Percentiles rank a stretch among this genome's conserved stretches.
phyloP scores from a whole-genome alignment of 2,329 filamentous ascomycete species.

The Malbranchea cinnamomea region DNA sequence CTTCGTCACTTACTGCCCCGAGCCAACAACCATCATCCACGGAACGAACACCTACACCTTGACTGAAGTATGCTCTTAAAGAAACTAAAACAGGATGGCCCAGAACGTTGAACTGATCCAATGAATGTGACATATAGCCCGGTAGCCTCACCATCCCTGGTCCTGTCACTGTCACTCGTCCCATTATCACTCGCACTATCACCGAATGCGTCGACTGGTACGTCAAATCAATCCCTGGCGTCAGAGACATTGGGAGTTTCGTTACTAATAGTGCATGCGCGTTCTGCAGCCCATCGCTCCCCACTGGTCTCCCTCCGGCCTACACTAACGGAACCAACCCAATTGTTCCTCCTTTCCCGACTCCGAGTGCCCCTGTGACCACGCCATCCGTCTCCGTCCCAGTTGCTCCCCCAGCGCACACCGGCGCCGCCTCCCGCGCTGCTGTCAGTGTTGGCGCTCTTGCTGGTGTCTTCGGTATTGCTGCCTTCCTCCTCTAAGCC shows the following conservation, averaged over 20 bases:
- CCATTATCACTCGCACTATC: slow-evolving; percentile 40
- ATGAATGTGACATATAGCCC: slow-evolving; percentile 26
- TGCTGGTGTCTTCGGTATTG: slow-evolving; percentile 38
- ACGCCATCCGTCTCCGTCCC: slow-evolving; percentile 11
- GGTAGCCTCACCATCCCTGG: slow-evolving; percentile 57
- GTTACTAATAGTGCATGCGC: slow-evolving; percentile 7
- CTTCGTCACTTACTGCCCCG: slow-evolving; percentile 60
- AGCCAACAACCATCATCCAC: slow-evolving; percentile 48
- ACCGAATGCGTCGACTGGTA: slow-evolving; percentile 29
- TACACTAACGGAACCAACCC: slow-evolving; percentile 12
- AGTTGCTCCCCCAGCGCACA: slow-evolving; percentile 26
- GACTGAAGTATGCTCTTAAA: slow-evolving; percentile 43
- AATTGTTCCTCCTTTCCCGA: slow-evolving; percentile 9
- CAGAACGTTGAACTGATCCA: slow-evolving; percentile 1
- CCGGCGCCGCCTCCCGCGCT: slow-evolving; percentile 37
- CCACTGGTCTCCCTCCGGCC: slow-evolving; percentile 13
- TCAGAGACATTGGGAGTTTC: slow-evolving; percentile 5
- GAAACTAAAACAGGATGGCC: not conserved
- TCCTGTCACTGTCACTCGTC: slow-evolving; percentile 48
- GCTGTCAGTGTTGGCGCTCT: slow-evolving; percentile 34
- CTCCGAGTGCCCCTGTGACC: slow-evolving; percentile 7
- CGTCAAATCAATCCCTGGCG: too few species aligned
- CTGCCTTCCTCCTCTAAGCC: slow-evolving; percentile 31
- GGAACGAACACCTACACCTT: slow-evolving; percentile 54
- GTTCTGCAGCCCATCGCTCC: slow-evolving; percentile 14